phyloP scores from a whole-genome alignment of 768 basidiomycete genomes.

The Lentinus tigrinus region DNA sequence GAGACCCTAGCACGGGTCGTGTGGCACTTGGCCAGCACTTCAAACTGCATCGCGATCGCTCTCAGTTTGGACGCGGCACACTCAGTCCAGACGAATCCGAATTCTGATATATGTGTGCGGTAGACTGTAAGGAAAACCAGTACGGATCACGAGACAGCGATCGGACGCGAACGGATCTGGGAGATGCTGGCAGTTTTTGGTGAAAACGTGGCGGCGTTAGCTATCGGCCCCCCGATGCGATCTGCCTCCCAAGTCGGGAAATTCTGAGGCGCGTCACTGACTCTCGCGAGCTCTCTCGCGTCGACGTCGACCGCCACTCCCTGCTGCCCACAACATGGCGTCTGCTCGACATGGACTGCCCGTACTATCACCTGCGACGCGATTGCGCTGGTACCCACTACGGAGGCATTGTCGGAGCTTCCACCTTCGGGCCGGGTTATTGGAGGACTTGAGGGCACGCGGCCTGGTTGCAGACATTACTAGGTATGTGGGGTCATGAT shows the following conservation, averaged over 20 bases:
- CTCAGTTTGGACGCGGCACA: slow-evolving; percentile 7
- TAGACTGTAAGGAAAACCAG: neutral
- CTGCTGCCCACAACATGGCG: slow-evolving; percentile 2
- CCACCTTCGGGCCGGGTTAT: slow-evolving; percentile 22
- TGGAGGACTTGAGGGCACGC: slow-evolving; percentile 34
- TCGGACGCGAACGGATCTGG: neutral
- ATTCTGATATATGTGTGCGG: too few relatives aligned
- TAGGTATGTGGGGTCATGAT: slow-evolving; percentile 21
- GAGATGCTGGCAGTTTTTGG: neutral
- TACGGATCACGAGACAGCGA: neutral
- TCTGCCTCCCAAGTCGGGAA: slow-evolving; percentile 2
- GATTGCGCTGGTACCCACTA: neutral
- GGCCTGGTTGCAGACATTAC: slow-evolving; percentile 37
- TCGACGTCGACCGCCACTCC: neutral
- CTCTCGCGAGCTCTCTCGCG: neutral
- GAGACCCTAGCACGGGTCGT: slow-evolving; percentile 84
- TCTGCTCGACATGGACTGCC: slow-evolving; percentile 11
- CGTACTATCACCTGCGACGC: neutral
- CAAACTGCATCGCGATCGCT: slow-evolving; percentile 65
- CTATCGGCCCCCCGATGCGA: slow-evolving; percentile 22
- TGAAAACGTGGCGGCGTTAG: slow-evolving; percentile 14
- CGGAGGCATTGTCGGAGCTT: slow-evolving; percentile 13
- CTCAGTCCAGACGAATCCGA: too few relatives aligned
- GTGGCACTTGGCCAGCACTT: slow-evolving; percentile 76
- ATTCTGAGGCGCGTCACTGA: neutral